Conservation (phyloP, 768 basidiomycete species). For the Kwoniella dejecticola region DNA sequence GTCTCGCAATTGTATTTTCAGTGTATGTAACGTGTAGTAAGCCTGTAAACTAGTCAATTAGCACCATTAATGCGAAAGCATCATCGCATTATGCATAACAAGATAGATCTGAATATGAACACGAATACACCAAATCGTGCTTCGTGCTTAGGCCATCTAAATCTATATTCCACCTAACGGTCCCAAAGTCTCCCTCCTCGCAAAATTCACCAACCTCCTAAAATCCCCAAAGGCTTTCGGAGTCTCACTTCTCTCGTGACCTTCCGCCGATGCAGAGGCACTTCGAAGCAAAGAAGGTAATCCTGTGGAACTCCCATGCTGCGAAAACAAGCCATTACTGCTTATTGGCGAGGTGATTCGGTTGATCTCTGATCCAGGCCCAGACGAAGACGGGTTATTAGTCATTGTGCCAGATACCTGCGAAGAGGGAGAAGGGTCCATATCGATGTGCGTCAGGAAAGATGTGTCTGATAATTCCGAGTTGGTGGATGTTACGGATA, state of each 20-base stretch:
- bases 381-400: too few relatives aligned
- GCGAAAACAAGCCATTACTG: constrained; percentile 62
- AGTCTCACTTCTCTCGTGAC: constrained; percentile 59
- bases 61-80: too few relatives aligned
- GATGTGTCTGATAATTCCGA: constrained; percentile 84
- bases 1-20: too few relatives aligned
- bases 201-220: constrained; percentile 84
- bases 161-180: constrained; percentile 3
- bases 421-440: constrained; percentile 68
- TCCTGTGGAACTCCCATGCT: constrained; percentile 59
- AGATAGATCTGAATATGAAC: too few relatives aligned
- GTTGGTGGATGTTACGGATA: constrained; percentile 89
- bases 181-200: constrained; percentile 64
- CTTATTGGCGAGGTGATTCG: constrained; percentile 44
- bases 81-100: too few relatives aligned
- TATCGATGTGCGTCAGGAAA: constrained; percentile 89
- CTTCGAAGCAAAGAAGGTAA: constrained; percentile 59
- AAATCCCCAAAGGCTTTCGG: constrained; percentile 87
- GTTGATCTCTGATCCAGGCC: constrained; percentile 5
- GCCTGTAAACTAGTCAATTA: too few relatives aligned
- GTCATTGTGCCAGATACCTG: too few relatives aligned
- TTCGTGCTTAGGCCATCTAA: too few relatives aligned
- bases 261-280: constrained; percentile 60
- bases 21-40: too few relatives aligned
- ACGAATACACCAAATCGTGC: too few relatives aligned